Conservation (phyloP, 1,284 basidiomycete species). For the Marasmius sp. region DNA sequence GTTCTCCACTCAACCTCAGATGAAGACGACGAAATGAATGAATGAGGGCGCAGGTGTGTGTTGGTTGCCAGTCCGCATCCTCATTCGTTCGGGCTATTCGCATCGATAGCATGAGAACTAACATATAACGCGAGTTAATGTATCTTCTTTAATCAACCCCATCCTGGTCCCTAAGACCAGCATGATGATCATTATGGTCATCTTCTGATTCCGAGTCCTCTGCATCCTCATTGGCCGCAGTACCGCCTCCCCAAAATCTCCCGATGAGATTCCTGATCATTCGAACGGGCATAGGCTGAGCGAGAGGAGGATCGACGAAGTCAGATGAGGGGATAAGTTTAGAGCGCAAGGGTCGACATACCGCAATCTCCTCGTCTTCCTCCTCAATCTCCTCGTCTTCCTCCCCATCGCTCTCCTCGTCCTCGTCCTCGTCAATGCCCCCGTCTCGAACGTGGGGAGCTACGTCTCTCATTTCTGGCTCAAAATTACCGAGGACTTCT, state of each 20-base stretch:
- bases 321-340: not conserved
- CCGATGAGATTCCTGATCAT: constrained; percentile 61
- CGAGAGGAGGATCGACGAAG: not conserved
- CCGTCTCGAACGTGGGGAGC: constrained; percentile 18
- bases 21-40: no score
- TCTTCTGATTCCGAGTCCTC: not conserved
- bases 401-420: constrained; percentile 16
- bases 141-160: not conserved
- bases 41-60: no score
- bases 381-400: constrained; percentile 25
- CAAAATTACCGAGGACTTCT: constrained; percentile 4
- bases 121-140: no score
- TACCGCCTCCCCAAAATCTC: constrained; percentile 53
- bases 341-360: constrained; percentile 29
- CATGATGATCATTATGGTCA: not conserved
- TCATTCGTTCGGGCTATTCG: no score
- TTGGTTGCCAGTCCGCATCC: no score
- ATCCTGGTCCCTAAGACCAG: not conserved
- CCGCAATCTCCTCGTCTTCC: constrained; percentile 41
- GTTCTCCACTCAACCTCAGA: no score
- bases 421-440: constrained; percentile 13
- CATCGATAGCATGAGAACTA: no score
- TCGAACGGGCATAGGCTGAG: constrained; percentile 60
- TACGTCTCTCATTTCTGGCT: constrained; percentile 2
- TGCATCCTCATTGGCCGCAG: not conserved